Conservation (phyloP, 805 yeast genomes). For the Pichia thaimueangensis region DNA sequence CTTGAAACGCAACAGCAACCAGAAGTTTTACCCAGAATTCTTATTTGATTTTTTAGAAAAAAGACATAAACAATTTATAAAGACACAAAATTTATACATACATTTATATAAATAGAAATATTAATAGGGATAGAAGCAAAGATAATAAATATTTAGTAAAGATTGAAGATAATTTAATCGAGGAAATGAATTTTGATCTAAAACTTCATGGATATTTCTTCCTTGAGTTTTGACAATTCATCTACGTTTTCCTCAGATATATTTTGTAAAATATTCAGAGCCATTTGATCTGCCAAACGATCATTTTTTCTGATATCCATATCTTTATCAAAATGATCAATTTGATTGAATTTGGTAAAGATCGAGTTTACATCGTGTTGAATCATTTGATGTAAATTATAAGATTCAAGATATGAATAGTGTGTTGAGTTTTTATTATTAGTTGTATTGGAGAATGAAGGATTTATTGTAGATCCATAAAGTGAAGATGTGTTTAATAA, state of each 20-base stretch:
- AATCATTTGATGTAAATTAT: background rate
- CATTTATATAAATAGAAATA: no score
- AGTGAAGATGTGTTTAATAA: background rate
- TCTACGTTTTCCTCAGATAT: slow-evolving; percentile 28
- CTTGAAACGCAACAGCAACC: no score
- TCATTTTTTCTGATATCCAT: slow-evolving; percentile 24
- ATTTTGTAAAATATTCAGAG: slow-evolving; percentile 26
- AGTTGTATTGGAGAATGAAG: background rate
- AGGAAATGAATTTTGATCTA: slow-evolving; percentile 1
- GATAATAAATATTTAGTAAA: no score
- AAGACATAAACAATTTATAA: no score
- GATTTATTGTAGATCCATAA: background rate
- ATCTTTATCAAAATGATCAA: slow-evolving; percentile 27
- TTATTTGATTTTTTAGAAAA: no score
- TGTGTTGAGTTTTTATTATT: background rate
- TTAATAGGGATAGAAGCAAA: no score
- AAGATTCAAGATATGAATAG: no score
- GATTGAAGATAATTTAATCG: background rate
- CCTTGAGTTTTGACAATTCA: slow-evolving; percentile 24
- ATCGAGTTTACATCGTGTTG: slow-evolving; percentile 19
- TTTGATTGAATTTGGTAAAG: slow-evolving; percentile 27
- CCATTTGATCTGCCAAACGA: slow-evolving; percentile 31
- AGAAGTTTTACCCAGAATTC: no score
- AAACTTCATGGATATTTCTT: slow-evolving; percentile 23
- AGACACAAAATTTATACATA: no score